Percentiles rank a stretch among this genome's conserved stretches.
These are phyloP conservation scores for Solanum dulcamara DNA, from an alignment of 257 asterid species.

Conservation along the genomic window DNA sequence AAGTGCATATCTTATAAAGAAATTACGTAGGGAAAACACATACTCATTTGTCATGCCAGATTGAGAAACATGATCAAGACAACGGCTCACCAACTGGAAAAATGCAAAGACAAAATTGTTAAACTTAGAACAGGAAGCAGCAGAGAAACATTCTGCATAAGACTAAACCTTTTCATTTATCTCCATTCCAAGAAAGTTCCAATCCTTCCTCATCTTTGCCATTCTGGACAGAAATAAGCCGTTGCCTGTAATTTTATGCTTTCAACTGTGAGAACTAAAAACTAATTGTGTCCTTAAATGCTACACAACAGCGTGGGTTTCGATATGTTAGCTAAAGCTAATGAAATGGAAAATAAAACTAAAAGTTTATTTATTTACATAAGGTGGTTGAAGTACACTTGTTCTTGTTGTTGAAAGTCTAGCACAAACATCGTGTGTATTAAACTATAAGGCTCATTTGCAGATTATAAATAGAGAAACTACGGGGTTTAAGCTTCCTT, in stretches of 20 bases:
- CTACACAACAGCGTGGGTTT: neutral
- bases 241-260: slow-evolving; percentile 47
- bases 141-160: slow-evolving; percentile 2
- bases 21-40: slow-evolving; percentile 6
- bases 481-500: neutral
- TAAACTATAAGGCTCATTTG: neutral
- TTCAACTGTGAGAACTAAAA: neutral
- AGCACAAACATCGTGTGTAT: neutral
- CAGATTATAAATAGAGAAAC: neutral
- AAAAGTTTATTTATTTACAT: neutral
- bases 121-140: slow-evolving; percentile 7
- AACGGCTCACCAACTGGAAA: slow-evolving; percentile 68
- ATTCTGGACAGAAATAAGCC: slow-evolving; percentile 77
- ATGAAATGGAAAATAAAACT: neutral
- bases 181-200: slow-evolving; percentile 90
- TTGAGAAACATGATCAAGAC: slow-evolving; percentile 35
- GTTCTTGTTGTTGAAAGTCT: neutral
- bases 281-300: neutral
- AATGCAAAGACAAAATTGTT: slow-evolving; percentile 8
- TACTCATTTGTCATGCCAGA: slow-evolving; percentile 51
- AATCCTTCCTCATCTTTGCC: slow-evolving; percentile 54
- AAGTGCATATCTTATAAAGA: neutral
- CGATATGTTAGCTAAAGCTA: neutral
- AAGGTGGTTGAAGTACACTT: neutral
- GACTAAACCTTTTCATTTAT: slow-evolving; percentile 59